Conservation (phyloP, 495 filamentous ascomycete species). For the Penicillium waksmanii region DNA sequence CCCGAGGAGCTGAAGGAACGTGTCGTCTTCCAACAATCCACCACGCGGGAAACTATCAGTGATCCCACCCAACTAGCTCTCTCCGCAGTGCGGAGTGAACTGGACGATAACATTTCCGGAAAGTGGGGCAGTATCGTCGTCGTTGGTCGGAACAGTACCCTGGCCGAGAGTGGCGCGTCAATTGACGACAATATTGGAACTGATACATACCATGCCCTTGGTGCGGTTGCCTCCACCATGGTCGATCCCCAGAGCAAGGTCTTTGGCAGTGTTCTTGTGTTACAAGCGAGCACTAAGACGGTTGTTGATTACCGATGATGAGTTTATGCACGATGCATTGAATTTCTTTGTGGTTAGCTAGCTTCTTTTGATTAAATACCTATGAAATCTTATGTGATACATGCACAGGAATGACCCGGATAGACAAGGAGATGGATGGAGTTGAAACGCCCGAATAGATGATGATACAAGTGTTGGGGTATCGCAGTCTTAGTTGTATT, state of each 20-base stretch:
- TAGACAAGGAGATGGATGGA: not conserved
- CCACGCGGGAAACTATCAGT: slow-evolving; percentile 10
- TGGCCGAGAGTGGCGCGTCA: slow-evolving; percentile 16
- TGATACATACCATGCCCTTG: slow-evolving; percentile 66
- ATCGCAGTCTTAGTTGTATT: not conserved
- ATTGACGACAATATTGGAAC: slow-evolving; percentile 34
- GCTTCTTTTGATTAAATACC: not conserved
- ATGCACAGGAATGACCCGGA: not conserved
- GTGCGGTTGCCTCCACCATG: slow-evolving; percentile 66
- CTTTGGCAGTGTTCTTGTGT: slow-evolving; percentile 74
- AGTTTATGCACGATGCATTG: not conserved
- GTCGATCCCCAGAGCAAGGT: slow-evolving; percentile 57
- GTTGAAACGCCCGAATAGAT: not conserved
- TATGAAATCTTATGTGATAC: slow-evolving; percentile 1
- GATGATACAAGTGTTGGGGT: not conserved
- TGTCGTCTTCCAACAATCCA: slow-evolving; percentile 59
- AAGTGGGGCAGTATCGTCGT: slow-evolving; percentile 83
- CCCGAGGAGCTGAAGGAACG: slow-evolving; percentile 59
- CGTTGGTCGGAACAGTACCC: slow-evolving; percentile 56
- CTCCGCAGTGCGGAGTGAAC: slow-evolving; percentile 55
- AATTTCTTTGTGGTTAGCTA: not conserved
- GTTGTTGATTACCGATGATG: slow-evolving; percentile 16
- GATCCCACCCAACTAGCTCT: slow-evolving; percentile 40
- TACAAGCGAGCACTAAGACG: slow-evolving; percentile 60
- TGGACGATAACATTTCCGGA: slow-evolving; percentile 59